Evolutionary conservation across 169 alveolate species (phyloP).

Genomic region (Plasmodium berghei): DNA sequence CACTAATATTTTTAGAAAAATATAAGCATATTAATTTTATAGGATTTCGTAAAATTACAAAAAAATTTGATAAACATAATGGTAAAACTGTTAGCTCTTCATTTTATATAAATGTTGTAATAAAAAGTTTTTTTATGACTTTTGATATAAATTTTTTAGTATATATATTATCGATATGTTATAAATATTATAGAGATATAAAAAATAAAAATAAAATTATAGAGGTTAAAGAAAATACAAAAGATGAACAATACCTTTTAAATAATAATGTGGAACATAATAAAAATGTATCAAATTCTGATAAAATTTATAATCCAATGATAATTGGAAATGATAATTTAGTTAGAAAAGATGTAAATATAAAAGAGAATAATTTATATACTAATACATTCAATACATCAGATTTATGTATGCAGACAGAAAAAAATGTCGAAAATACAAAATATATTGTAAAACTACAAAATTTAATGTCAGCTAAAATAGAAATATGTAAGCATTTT

Average conservation of each 20-base stretch:
- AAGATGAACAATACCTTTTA: not conserved
- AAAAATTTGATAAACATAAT: slow-evolving; percentile 85
- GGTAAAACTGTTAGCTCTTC: slow-evolving; percentile 79
- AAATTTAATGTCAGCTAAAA: slow-evolving; percentile 16
- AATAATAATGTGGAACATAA: not conserved
- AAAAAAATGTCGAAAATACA: not conserved
- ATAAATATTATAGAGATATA: slow-evolving; percentile 22
- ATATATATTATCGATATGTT: slow-evolving; percentile 50
- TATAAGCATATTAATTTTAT: slow-evolving; percentile 81
- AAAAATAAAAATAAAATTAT: not conserved
- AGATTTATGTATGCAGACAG: no score
- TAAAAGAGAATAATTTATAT: not conserved
- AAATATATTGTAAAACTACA: slow-evolving; percentile 44
- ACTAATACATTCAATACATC: no score
- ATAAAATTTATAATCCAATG: not conserved
- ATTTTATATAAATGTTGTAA: slow-evolving; percentile 79
- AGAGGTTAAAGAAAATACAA: not conserved
- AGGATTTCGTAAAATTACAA: slow-evolving; percentile 86
- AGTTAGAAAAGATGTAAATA: not conserved
- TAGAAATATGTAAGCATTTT: slow-evolving; percentile 32
- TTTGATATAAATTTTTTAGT: slow-evolving; percentile 69
- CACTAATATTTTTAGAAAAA: slow-evolving; percentile 78
- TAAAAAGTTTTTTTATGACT: slow-evolving; percentile 78
- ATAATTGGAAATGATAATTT: not conserved
- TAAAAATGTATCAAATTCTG: not conserved